Base-by-base conservation (phyloP, 768 basidiomycete species). In the Dendrothele bispora region DNA sequence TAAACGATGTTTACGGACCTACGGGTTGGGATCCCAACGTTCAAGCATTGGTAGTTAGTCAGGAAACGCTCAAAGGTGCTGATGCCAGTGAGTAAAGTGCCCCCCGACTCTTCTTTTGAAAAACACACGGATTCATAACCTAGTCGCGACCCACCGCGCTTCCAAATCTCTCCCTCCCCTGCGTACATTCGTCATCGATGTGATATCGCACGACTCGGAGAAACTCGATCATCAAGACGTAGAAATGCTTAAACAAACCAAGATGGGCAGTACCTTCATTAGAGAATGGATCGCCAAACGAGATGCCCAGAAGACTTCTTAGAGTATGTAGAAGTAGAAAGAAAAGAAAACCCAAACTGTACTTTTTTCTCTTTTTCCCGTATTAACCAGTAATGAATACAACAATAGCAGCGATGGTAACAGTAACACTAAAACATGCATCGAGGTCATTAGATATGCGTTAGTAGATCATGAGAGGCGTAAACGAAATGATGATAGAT, bases 211-310 rank as follows among this genome's bases (percentile, higher is more conserved):
- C 37, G 78, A 77, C 26, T 74, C 74, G 4, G 67, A 77, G 17
- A 80, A 71, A 46, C 65, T 89, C 21, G 83, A 82, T 40, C 75
- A 77, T 40, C 79, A 78, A 18, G 89, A 95, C 60, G 77, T 80
- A 15, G 80, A 83, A 46, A 66, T 77, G 60, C 65, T 95, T 49
- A 86, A 85, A 61, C 75, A 80, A 54, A 78, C 84, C 24, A 99
- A 99, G 74, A 84, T 98, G 79, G 93, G 97, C 62, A 97, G 93
- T 61, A 95, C 94, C 6, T 89, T 78, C 51, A 95, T 99, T 55
- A 75, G 97, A 35, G 75, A 86, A 54, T 95, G 94, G 93, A 86
- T 99, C 51, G 82, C 72, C 3, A n/a, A 41, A 26, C 44, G 21
- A 6, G 59, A 67, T n/a, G n/a, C n/a, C n/a, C n/a, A n/a, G n/a